Evolutionary conservation across 2,329 filamentous ascomycete genomes (phyloP), one percentile per base, ranked within the genome.

Genomic region (Phyllosticta citribraziliensis): DNA sequence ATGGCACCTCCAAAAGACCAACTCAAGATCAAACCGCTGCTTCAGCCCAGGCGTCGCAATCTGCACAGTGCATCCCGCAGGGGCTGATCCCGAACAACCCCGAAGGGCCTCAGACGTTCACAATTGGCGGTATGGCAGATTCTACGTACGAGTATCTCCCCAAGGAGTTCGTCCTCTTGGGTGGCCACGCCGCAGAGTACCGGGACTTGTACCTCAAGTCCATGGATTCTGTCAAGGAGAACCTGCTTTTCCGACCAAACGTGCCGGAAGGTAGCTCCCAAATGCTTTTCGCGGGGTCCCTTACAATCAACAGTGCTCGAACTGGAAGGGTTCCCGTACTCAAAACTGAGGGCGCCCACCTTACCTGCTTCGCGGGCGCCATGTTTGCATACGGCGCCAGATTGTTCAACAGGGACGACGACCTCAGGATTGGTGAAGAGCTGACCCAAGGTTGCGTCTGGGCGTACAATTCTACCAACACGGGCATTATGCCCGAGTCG

Each of bases 291-390:
- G 33, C 69, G 66, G 4, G 63, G 65, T 56, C 59, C 1, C 55
- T 61, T 5, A 53, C 12, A 11, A 27, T 53, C 6, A 53, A 27
- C 52, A 53, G 20, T 19, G 40, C 40, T 8, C 40, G 17, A 17
- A 14, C 6, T n/a, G 40, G 40, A 17, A 17, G 40, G 12, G 40
- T n/a, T 12, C 40, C 40, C 1, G 52, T 67, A 0, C 67, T 77
- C 0, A 66, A 73, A 52, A 66, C 70, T 1, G 73, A 77, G 50
- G 73, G 76, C 11, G 82, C 86, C 62, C 88, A 91, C 69, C 76
- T 89, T 1, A 80, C 82, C 2, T 91, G 88, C 72, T 91, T 89
- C 68, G 77, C 82, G 2, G 88, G 88, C 6, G 88, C 87, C 10
- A 85, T 88, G 77, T 85, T 88, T 54, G 87, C 79, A 1, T 79